Base-by-base conservation (phyloP, 2,329 filamentous ascomycete genomes). In the Colletotrichum plurivorum region DNA sequence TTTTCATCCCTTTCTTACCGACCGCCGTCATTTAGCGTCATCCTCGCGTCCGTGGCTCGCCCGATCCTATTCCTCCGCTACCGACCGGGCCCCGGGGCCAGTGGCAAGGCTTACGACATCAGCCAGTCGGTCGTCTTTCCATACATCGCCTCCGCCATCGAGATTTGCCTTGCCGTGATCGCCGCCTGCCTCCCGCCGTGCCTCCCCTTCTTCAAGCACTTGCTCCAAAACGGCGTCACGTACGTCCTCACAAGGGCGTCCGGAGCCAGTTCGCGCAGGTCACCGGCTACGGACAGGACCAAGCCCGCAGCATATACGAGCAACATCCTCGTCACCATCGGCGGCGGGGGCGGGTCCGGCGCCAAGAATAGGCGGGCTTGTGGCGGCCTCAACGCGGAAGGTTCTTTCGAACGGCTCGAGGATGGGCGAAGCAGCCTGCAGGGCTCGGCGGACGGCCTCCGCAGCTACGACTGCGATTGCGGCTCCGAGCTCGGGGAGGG, bases 101-200 rank as follows among this genome's bases (percentile, higher is more conserved):
- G 45, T 18, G 18, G 45, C 5, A 7, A n/a, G 5, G 45, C 45
- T 4, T 48, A 43, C 18, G 25, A 56, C 18, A 41, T 56, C 53
- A 56, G n/a, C 36, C 53, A 56, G 13, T 22, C 53, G 3, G 43
- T 41, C 36, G 39, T 56, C n/a, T 56, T 56, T 18, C 53, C 53
- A 6, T 56, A 56, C 7, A 56, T 41, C 10, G 53, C n/a, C 36
- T 56, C 53, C n/a, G 53, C 53, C 18, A 41, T 41, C 13, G 53
- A 56, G 16, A 41, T 56, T 18, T 56, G 53, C 53, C 53, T 56
- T 8, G 53, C 36, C 18, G 41, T 56, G n/a, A 56, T 56, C 36
- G 53, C 31, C 18, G 53, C 53, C 18, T 56, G 53, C 4, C 36
- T 56, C 3, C 53, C 53, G 18, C 53, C 53, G n/a, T 56, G 53